Percentiles rank a stretch among this genome's conserved stretches.
These are phyloP conservation scores for Diutina neorugosa DNA, from an alignment of 1,139 yeast genomes.

Conservation along the genomic window DNA sequence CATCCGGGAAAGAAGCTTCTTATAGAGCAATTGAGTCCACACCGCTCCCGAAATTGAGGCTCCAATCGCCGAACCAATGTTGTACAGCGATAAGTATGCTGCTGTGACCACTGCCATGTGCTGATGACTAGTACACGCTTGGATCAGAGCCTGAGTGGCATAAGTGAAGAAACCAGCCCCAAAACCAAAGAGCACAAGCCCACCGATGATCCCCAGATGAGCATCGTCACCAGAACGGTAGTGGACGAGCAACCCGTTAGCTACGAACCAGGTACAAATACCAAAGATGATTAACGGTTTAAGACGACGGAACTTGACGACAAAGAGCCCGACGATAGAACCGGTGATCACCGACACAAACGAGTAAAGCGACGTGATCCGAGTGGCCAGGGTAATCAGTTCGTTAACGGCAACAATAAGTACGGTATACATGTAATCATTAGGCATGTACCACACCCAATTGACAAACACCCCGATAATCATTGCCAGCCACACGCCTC, in stretches of 20 bases:
- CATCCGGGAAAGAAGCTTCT: slow-evolving; percentile 15
- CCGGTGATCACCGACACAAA: slow-evolving; percentile 57
- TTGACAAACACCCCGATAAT: slow-evolving; percentile 2
- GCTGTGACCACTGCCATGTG: slow-evolving; percentile 4
- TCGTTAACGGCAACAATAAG: slow-evolving; percentile 51
- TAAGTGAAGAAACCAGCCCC: slow-evolving; percentile 4
- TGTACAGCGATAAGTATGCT: neutral
- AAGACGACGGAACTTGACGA: neutral
- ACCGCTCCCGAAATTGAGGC: slow-evolving; percentile 3
- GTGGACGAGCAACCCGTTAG: slow-evolving; percentile 3
- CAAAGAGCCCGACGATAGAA: slow-evolving; percentile 17
- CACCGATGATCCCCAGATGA: slow-evolving; percentile 4
- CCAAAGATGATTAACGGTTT: slow-evolving; percentile 4
- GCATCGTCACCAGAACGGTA: neutral
- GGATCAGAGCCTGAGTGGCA: neutral
- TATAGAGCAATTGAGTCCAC: slow-evolving; percentile 6
- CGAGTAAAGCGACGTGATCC: slow-evolving; percentile 51
- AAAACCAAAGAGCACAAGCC: neutral
- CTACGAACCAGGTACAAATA: slow-evolving; percentile 7
- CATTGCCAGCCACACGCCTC: slow-evolving; percentile 2
- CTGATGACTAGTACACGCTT: slow-evolving; percentile 2
- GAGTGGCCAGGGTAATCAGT: slow-evolving; percentile 46
- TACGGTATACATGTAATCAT: slow-evolving; percentile 43
- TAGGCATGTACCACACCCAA: slow-evolving; percentile 2
- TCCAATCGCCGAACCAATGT: slow-evolving; percentile 1